Evolutionary conservation across 2,329 filamentous ascomycete genomes (phyloP), one percentile per base, ranked within the genome.

Genomic region (Trichoderma sp.): DNA sequence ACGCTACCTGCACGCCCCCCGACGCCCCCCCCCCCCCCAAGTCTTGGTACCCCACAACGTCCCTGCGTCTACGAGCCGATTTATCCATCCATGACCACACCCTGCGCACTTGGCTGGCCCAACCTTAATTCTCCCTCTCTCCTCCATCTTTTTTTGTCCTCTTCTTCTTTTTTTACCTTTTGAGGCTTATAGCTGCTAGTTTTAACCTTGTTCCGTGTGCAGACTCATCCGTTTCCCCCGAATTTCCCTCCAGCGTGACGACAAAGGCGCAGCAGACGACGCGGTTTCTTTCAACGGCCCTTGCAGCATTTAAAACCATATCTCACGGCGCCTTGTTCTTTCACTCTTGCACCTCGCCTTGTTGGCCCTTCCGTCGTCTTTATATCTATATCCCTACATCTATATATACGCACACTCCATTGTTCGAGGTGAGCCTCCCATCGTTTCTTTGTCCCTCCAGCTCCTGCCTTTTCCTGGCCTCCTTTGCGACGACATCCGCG

Each of bases 401-500:
- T 56, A 37, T 56, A 56, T 52, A 58, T 54, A 56, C n/a, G 37
- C 28, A 46, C 39, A 32, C 37, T 43, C 65, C 24, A 24, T 37
- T 30, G 13, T 49, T 32, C 49, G 58, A 76, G 72, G 74, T 76
- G 76, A 71, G 75, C 72, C 69, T 70, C 46, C 30, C 4, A 24
- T 63, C 51, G 28, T 68, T 70, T 64, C 46, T 49, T 73, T 71
- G 63, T 66, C 63, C 54, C 18, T 67, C 56, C 65, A 52, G 59
- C 71, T 70, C 72, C 71, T 75, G 72, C 70, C 70, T 70, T 75
- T 71, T 69, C 70, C 37, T 68, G 68, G 72, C 66, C 51, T 66
- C 66, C 70, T 66, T 70, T 65, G 52, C 66, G 66, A 72, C 68
- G 58, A 59, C 39, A 68, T 58, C 65, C 65, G 61, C 66, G 71